Percentiles rank a stretch among this genome's conserved stretches.
Evolutionary conservation across 495 filamentous ascomycete species (phyloP).

Genomic region (Cladorrhinum samala): DNA sequence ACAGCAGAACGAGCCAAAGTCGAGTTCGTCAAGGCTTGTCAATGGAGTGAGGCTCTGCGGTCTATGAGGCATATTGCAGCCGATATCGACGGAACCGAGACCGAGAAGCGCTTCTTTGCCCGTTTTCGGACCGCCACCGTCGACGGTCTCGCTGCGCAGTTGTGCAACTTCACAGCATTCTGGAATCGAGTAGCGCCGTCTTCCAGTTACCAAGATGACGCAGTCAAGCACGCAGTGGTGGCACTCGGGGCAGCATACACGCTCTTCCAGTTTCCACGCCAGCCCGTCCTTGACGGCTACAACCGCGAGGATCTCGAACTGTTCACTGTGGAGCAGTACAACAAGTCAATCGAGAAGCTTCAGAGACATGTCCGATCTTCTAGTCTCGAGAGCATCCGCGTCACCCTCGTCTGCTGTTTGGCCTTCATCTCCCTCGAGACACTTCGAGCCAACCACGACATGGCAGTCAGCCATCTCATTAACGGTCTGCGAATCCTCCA

Average conservation of each 20-base stretch:
- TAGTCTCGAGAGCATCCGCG: conserved; percentile 24
- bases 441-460: conserved; percentile 26
- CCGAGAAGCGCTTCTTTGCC: conserved; percentile 30
- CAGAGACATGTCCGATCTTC: conserved; percentile 24
- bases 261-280: conserved; percentile 14
- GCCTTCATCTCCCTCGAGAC: conserved; percentile 36
- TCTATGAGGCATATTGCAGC: conserved; percentile 32
- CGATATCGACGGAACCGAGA: conserved; percentile 31
- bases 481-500: conserved; percentile 36
- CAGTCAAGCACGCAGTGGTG: conserved; percentile 34
- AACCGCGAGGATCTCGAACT: conserved; percentile 27
- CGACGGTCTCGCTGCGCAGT: conserved; percentile 9
- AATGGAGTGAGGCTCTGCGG: conserved; percentile 26
- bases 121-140: conserved; percentile 19
- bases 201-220: conserved; percentile 29
- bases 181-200: conserved; percentile 32
- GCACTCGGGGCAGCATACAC: conserved; percentile 33
- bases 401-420: conserved; percentile 35
- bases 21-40: conserved; percentile 28
- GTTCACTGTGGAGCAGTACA: conserved; percentile 37
- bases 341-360: conserved; percentile 32
- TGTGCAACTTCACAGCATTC: conserved; percentile 25
- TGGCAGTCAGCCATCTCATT: conserved; percentile 29
- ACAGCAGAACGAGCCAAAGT: conserved; percentile 22
- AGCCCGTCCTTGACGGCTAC: conserved; percentile 13